Conservation (phyloP, 2,329 filamentous ascomycete genomes). For the Fusarium denticulatum region DNA sequence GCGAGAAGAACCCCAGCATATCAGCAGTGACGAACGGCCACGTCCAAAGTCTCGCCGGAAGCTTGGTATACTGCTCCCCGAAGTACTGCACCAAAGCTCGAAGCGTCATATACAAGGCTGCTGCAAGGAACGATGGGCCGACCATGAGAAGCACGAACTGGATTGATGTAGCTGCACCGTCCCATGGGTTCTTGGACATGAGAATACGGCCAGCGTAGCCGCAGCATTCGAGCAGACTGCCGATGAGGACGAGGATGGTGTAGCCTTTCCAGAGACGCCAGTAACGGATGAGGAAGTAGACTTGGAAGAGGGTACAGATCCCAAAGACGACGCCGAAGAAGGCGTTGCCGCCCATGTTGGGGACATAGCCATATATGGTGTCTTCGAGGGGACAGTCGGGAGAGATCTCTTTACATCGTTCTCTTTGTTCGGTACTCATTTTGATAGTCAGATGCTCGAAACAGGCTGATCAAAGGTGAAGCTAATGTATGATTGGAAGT, state of each 20-base stretch:
- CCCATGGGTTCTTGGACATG: background rate
- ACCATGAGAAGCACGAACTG: background rate
- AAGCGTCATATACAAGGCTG: background rate
- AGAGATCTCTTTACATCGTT: background rate
- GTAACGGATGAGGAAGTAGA: background rate
- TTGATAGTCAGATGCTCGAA: fast-evolving
- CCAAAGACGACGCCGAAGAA: background rate
- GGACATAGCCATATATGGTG: background rate
- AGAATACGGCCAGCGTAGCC: background rate
- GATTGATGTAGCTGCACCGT: background rate
- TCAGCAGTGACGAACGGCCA: background rate
- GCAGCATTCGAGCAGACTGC: background rate
- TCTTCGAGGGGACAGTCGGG: background rate
- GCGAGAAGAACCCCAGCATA: background rate
- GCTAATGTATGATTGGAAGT: too few species aligned
- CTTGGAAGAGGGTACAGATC: background rate
- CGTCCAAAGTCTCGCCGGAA: background rate
- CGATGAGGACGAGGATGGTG: background rate
- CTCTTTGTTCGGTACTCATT: background rate
- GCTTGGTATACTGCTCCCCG: background rate
- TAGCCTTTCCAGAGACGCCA: background rate
- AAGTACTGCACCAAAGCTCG: background rate
- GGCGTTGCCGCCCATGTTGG: background rate
- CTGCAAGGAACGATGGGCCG: background rate
- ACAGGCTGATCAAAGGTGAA: fast-evolving